Conservation (phyloP, 495 filamentous ascomycete genomes). For the Aspergillus heteromorphus region DNA sequence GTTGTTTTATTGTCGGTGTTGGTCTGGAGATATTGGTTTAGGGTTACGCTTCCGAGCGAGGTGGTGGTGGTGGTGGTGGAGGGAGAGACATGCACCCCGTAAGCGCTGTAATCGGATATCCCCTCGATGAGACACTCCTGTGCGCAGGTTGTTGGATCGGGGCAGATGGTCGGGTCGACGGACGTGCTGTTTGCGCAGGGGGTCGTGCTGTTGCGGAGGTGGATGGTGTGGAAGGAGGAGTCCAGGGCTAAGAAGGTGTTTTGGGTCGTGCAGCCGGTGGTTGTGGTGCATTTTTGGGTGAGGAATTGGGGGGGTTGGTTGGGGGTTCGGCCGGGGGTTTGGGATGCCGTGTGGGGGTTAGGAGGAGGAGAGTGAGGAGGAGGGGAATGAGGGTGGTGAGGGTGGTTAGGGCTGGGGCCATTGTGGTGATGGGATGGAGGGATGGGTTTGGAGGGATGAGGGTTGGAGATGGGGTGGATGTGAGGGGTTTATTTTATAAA, state of each 20-base stretch:
- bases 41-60: constrained; percentile 17
- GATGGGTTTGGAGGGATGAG: neutral
- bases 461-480: neutral
- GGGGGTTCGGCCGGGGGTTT: constrained; percentile 22
- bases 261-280: constrained; percentile 30
- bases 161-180: constrained; percentile 42
- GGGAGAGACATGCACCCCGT: constrained; percentile 32
- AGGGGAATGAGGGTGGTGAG: neutral
- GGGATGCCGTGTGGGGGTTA: constrained; percentile 17
- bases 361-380: constrained; percentile 11
- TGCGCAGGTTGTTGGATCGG: constrained; percentile 39
- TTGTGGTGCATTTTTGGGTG: constrained; percentile 37
- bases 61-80: neutral
- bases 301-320: constrained; percentile 30
- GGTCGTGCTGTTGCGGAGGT: constrained; percentile 31
- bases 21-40: constrained; percentile 38
- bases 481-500: no score
- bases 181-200: constrained; percentile 29
- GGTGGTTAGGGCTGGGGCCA: neutral
- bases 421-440: neutral
- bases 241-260: constrained; percentile 38
- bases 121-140: constrained; percentile 50
- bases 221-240: constrained; percentile 38
- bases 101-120: constrained; percentile 37
- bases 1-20: constrained; percentile 26